phyloP scores from a whole-genome alignment of 768 basidiomycete species.

The Rhizopogon vesiculosus region DNA sequence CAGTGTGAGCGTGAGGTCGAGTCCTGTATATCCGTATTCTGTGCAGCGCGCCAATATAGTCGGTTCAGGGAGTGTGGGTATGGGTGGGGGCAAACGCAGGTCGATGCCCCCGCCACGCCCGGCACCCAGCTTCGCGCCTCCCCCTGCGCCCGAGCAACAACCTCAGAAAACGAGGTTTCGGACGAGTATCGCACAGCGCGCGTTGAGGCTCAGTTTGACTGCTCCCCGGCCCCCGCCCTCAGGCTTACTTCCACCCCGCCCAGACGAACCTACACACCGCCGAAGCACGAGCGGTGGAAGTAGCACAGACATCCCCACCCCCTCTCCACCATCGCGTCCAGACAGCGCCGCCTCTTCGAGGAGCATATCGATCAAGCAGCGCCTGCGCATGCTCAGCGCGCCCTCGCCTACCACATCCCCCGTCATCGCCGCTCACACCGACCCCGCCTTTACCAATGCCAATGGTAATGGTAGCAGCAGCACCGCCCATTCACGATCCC shows the following conservation, averaged over 20 bases:
- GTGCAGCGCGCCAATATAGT: background rate
- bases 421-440: background rate
- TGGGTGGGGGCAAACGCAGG: slow-evolving; percentile 30
- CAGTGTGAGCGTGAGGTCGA: slow-evolving; percentile 31
- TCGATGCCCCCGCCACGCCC: slow-evolving; percentile 76
- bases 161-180: slow-evolving; percentile 34
- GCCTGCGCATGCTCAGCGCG: slow-evolving; percentile 64
- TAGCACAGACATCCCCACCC: slow-evolving; percentile 31
- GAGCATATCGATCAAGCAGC: slow-evolving; percentile 50
- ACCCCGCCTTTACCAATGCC: no score
- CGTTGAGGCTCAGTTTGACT: slow-evolving; percentile 52
- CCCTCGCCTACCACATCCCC: slow-evolving; percentile 34
- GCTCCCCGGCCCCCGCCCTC: slow-evolving; percentile 65
- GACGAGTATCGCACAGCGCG: slow-evolving; percentile 52
- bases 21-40: slow-evolving; percentile 6
- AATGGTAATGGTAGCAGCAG: background rate
- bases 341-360: slow-evolving; percentile 13
- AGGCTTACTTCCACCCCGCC: slow-evolving; percentile 57
- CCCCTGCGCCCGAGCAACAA: slow-evolving; percentile 51
- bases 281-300: slow-evolving; percentile 33
- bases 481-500: slow-evolving; percentile 26
- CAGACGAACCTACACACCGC: slow-evolving; percentile 43
- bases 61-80: background rate
- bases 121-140: slow-evolving; percentile 64
- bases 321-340: slow-evolving; percentile 40